Percentiles rank a stretch among this genome's conserved stretches.
Evolutionary conservation across 331 rosid species (phyloP).

Genomic region (Rosa hybrid): DNA sequence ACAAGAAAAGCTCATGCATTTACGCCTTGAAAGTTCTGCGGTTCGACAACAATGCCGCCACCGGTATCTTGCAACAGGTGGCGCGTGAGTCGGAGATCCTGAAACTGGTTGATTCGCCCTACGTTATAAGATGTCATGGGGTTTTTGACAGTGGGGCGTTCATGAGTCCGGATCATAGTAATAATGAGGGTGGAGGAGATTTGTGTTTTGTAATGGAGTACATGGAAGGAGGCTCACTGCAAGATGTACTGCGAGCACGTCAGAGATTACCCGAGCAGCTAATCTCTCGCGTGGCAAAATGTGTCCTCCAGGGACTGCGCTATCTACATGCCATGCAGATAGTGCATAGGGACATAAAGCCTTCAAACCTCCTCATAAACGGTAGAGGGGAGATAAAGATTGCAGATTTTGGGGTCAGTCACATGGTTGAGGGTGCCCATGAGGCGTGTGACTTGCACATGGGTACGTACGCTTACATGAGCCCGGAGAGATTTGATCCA

Average conservation of each 20-base stretch:
- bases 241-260: slow-evolving; percentile 38
- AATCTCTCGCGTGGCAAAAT: slow-evolving; percentile 38
- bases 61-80: slow-evolving; percentile 33
- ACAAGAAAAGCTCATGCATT: slow-evolving; percentile 39
- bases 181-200: slow-evolving; percentile 11
- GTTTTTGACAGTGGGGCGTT: slow-evolving; percentile 33
- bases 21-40: slow-evolving; percentile 62
- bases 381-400: slow-evolving; percentile 56
- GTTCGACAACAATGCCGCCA: slow-evolving; percentile 25
- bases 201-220: slow-evolving; percentile 61
- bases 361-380: slow-evolving; percentile 61
- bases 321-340: slow-evolving; percentile 54
- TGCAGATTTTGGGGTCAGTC: slow-evolving; percentile 78
- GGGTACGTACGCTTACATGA: slow-evolving; percentile 73
- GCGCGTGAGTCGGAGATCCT: slow-evolving; percentile 60
- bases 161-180: background rate
- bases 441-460: slow-evolving; percentile 16
- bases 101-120: slow-evolving; percentile 52
- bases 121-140: slow-evolving; percentile 48
- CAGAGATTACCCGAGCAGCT: slow-evolving; percentile 42
- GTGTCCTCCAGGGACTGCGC: slow-evolving; percentile 53
- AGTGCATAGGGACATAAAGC: slow-evolving; percentile 74
- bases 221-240: slow-evolving; percentile 63
- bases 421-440: slow-evolving; percentile 27
- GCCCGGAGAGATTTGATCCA: slow-evolving; percentile 73